These are phyloP conservation scores for Rosa hybrid DNA, from an alignment of 331 rosid species.

Conservation along the genomic window DNA sequence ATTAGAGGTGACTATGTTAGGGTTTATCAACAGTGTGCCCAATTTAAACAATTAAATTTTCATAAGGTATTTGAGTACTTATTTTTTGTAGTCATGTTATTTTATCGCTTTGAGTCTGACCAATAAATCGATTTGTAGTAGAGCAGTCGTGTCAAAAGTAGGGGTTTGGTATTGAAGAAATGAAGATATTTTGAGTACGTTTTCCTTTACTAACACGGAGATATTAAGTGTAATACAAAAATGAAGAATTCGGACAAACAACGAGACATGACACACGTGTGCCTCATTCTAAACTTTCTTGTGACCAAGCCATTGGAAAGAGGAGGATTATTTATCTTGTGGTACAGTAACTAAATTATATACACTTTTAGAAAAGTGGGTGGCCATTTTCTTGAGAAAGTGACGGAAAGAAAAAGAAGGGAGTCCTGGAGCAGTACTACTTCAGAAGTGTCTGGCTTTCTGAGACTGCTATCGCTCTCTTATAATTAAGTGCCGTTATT, in stretches of 20 bases:
- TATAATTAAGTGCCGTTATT: constrained; percentile 28
- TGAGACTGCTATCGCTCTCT: not conserved
- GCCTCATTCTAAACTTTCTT: not conserved
- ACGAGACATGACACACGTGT: too few species aligned
- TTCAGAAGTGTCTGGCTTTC: constrained; percentile 25
- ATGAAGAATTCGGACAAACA: too few species aligned
- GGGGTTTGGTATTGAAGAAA: too few species aligned
- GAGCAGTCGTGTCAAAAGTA: too few species aligned
- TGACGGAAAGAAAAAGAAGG: constrained; percentile 27
- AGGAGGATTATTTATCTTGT: constrained; percentile 26
- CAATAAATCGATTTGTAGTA: too few species aligned
- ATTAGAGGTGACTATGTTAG: not conserved
- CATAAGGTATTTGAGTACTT: not conserved
- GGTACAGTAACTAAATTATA: constrained; percentile 24
- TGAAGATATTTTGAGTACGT: too few species aligned
- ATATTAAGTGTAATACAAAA: too few species aligned
- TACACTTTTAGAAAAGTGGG: constrained; percentile 31
- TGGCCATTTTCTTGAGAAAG: constrained; percentile 36
- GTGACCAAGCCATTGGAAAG: constrained; percentile 15
- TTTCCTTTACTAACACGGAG: too few species aligned
- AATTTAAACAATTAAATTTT: not conserved
- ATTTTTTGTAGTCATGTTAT: not conserved
- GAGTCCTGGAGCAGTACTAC: constrained; percentile 8
- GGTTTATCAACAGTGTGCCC: not conserved
- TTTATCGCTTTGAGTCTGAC: not conserved